Evolutionary conservation across 352 stramenopile genomes (phyloP).

Genomic region (Phytophthora citrophthora): DNA sequence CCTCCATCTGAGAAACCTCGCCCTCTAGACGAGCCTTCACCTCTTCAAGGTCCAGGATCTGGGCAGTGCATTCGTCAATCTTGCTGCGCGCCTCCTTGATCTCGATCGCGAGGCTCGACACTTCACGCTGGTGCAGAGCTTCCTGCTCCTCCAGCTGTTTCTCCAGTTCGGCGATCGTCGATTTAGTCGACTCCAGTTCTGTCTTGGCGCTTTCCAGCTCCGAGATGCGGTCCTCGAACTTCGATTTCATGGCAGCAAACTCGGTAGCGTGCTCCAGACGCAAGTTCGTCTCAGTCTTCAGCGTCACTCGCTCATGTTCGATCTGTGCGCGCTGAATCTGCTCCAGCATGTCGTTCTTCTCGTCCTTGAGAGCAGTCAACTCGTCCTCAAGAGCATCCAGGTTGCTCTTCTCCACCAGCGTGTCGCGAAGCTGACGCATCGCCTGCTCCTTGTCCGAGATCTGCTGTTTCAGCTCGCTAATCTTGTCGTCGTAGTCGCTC

Average conservation of each 20-base stretch:
- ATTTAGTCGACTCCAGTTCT: constrained; percentile 45
- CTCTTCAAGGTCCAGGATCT: constrained; percentile 46
- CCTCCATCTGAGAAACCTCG: constrained; percentile 46
- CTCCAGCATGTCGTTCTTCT: constrained; percentile 61
- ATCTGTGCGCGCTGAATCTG: constrained; percentile 45
- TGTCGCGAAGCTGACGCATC: constrained; percentile 46
- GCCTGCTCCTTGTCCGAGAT: constrained; percentile 56
- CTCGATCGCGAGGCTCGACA: constrained; percentile 46
- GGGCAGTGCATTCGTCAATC: constrained; percentile 40
- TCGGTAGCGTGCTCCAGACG: constrained; percentile 43
- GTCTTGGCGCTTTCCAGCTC: constrained; percentile 50
- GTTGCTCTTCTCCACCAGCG: constrained; percentile 57
- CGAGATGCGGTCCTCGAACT: constrained; percentile 45
- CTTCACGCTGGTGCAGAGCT: constrained; percentile 41
- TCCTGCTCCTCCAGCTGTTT: constrained; percentile 41
- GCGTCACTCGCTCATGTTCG: constrained; percentile 39
- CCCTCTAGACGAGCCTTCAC: constrained; percentile 44
- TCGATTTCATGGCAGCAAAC: constrained; percentile 45
- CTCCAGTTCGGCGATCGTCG: constrained; percentile 46
- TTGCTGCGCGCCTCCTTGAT: constrained; percentile 50
- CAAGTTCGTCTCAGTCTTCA: constrained; percentile 46
- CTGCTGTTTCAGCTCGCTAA: constrained; percentile 47
- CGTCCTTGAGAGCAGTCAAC: constrained; percentile 43
- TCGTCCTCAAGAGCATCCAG: constrained; percentile 53
- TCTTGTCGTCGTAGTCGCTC: constrained; percentile 57